A percentile compares a stretch with the other conserved stretches of the same genome.
Conservation (phyloP, 208 protist genomes). For the Tritrichomonas musculus region DNA sequence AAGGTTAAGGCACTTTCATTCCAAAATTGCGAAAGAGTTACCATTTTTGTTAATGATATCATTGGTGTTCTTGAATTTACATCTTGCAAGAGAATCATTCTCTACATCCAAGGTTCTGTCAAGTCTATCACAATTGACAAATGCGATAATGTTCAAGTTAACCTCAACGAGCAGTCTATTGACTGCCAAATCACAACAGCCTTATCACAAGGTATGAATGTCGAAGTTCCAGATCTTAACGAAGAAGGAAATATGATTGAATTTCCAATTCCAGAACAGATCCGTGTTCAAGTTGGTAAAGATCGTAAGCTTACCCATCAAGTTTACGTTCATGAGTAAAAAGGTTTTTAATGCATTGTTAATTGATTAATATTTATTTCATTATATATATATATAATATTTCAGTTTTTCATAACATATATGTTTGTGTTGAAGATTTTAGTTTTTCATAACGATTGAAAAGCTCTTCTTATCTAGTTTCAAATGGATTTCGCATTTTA, state of each 20-base stretch:
- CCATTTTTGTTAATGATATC: background rate
- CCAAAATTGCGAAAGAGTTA: background rate
- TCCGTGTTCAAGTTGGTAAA: background rate
- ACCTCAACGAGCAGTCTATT: background rate
- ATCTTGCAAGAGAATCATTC: background rate
- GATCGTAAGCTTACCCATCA: background rate
- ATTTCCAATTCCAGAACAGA: conserved; percentile 3
- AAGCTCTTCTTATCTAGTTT: too few relatives aligned
- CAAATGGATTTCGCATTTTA: too few relatives aligned
- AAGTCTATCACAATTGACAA: conserved; percentile 29
- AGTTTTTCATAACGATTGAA: too few relatives aligned
- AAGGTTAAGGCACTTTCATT: conserved; percentile 26
- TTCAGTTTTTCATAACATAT: too few relatives aligned
- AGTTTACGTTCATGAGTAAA: conserved; percentile 31
- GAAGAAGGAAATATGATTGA: conserved; percentile 2
- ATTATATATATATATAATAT: too few relatives aligned
- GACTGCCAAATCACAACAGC: background rate
- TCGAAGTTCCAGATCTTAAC: conserved; percentile 18
- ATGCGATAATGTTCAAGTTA: background rate
- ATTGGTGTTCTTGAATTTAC: background rate
- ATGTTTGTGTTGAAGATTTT: too few relatives aligned
- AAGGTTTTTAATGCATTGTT: too few relatives aligned
- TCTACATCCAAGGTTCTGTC: background rate
- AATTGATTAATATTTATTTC: too few relatives aligned
- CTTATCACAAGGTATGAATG: background rate